phyloP scores from a whole-genome alignment of 2,329 filamentous ascomycete species.

The Microsporum canis region DNA sequence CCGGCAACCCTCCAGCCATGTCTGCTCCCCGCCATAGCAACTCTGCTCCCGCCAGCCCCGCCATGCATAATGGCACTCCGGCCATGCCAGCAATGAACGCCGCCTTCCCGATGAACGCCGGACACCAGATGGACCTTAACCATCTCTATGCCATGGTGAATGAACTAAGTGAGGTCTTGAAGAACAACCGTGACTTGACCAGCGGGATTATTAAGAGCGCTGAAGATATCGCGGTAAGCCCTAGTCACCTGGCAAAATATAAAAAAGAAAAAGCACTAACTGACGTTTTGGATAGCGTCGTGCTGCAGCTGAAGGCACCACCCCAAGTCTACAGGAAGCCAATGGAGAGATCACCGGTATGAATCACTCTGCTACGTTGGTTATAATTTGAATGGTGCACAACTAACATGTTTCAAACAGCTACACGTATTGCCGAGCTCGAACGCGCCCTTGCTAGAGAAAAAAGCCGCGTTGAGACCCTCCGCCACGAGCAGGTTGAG shows the following conservation, averaged over 20 bases:
- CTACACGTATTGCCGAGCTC: constrained; percentile 38
- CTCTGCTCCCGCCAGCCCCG: constrained; percentile 22
- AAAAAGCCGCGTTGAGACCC: constrained; percentile 31
- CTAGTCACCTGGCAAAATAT: neutral
- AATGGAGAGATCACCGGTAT: constrained; percentile 35
- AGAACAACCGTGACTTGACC: constrained; percentile 40
- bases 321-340: constrained; percentile 32
- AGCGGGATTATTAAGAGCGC: constrained; percentile 39
- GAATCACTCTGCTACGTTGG: constrained; percentile 7
- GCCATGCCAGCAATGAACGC: constrained; percentile 24
- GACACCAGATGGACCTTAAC: constrained; percentile 42
- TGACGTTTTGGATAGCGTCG: constrained; percentile 27
- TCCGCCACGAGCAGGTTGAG: constrained; percentile 38
- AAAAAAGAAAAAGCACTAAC: neutral
- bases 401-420: constrained; percentile 18
- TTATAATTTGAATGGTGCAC: neutral
- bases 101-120: constrained; percentile 36
- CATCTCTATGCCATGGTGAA: constrained; percentile 41
- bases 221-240: constrained; percentile 38
- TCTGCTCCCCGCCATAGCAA: constrained; percentile 25
- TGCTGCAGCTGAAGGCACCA: constrained; percentile 31
- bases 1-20: constrained; percentile 8
- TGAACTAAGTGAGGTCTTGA: constrained; percentile 39
- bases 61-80: constrained; percentile 7
- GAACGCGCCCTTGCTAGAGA: constrained; percentile 38